Evolutionary conservation across 2,329 filamentous ascomycete species (phyloP), one percentile per base, ranked within the genome.

Genomic region (Didymosphaeria variabile): DNA sequence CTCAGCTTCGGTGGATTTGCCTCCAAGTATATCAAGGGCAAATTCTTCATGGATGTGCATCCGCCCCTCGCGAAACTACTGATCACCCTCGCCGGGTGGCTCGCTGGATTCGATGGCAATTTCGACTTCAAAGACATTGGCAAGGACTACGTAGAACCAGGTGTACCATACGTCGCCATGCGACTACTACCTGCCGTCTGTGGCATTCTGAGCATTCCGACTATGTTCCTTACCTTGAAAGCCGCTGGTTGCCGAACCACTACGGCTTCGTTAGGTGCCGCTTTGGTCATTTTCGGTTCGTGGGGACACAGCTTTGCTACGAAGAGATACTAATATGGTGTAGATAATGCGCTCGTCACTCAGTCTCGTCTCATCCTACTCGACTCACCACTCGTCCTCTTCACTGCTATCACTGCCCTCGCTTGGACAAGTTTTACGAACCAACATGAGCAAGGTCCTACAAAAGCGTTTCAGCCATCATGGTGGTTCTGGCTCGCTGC

Each of bases 11-110:
- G 95, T 79, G 95, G 95, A 52, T 99, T 99, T 78, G 95, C 95
- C 67, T 93, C 91, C 72, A 99, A 99, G 81, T 99, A 99, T 80
- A 98, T 99, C 86, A 98, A 99, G 85, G 95, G 95, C 75, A 91
- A 87, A 78, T 99, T 99, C 87, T 99, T 99, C 81, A 99, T 99
- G 95, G 95, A 99, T 78, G 95, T 99, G n/a, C 95, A 99, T 78
- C 95, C 95, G 34, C 95, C 95, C 49, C 86, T 99, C 62, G 95
- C 95, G 68, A 99, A 99, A 84, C 88, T 99, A 77, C 89, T 99
- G 69, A 94, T 99, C 73, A 97, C 95, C 55, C 87, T 99, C 62
- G 93, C 94, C 66, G 95, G 94, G 70, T 99, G 91, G 90, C 81
- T 97, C 66, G 95, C 94, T 72, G 95, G 95, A 57, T 99, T 98